Conservation (phyloP, 129 eudicot genomes). For the Glebionis coronaria region DNA sequence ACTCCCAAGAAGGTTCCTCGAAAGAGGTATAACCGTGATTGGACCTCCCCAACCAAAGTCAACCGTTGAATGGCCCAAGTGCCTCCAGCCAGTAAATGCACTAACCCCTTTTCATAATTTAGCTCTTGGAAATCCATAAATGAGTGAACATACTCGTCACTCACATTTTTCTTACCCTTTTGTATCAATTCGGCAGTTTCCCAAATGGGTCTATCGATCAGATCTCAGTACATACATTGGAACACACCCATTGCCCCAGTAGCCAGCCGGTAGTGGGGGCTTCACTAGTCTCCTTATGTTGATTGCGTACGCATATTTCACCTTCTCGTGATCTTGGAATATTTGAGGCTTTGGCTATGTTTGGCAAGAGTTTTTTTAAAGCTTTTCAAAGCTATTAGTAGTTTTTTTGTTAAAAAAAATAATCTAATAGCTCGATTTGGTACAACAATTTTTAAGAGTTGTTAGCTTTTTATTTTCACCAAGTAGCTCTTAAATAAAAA, state of each 20-base stretch:
- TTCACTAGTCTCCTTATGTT: conserved; percentile 63
- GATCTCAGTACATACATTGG: conserved; percentile 62
- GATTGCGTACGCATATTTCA: conserved; percentile 61
- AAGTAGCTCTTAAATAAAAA: too few relatives aligned
- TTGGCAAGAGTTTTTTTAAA: too few relatives aligned
- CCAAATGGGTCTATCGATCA: conserved; percentile 65
- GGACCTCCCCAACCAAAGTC: conserved; percentile 96
- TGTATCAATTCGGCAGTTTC: conserved; percentile 57
- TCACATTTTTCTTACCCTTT: conserved; percentile 58
- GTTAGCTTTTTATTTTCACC: too few relatives aligned
- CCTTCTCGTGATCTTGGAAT: conserved; percentile 44
- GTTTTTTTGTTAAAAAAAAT: too few relatives aligned
- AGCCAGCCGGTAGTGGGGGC: conserved; percentile 63
- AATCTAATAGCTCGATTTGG: too few relatives aligned
- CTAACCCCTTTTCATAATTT: conserved; percentile 59
- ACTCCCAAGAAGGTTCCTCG: conserved; percentile 67
- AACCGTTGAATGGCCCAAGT: conserved; percentile 78
- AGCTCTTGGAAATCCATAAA: conserved; percentile 70
- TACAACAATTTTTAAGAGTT: too few relatives aligned
- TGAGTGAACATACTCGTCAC: conserved; percentile 60
- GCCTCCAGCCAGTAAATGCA: conserved; percentile 89
- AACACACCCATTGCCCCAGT: conserved; percentile 91
- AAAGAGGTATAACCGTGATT: conserved; percentile 64
- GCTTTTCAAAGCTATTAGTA: too few relatives aligned
- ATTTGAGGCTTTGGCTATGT: conserved; percentile 44